Percentiles rank a stretch among this genome's conserved stretches.
These are phyloP conservation scores for Castanospermum australe DNA, from an alignment of 306 rosid species.

Conservation along the genomic window DNA sequence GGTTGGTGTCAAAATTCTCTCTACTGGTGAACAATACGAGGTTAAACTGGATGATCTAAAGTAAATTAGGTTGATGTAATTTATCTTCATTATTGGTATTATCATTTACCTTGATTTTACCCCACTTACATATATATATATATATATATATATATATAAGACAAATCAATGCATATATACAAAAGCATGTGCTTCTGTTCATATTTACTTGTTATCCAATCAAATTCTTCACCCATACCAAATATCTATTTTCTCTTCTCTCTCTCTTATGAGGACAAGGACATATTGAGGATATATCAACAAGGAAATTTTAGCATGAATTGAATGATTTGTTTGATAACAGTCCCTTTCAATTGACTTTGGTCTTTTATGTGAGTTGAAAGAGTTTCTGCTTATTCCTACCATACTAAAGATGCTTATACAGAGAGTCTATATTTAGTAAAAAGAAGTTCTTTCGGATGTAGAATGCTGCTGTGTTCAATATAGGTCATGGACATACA, in stretches of 20 bases:
- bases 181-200: conserved; percentile 8
- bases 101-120: conserved; percentile 11
- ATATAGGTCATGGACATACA: not conserved
- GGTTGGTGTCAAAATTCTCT: conserved; percentile 81
- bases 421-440: not conserved
- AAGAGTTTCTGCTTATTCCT: not conserved
- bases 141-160: not conserved
- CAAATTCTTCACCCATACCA: not conserved
- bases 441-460: conserved; percentile 1
- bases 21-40: conserved; percentile 83
- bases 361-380: too few species aligned
- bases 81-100: conserved; percentile 3
- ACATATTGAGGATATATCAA: not conserved
- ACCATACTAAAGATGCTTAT: not conserved
- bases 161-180: not conserved
- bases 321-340: conserved; percentile 12
- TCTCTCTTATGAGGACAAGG: not conserved
- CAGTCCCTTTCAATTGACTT: not conserved
- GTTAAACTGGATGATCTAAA: conserved; percentile 78
- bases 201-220: conserved; percentile 11
- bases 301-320: not conserved
- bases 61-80: conserved; percentile 34
- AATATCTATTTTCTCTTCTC: not conserved
- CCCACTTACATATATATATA: conserved; percentile 2
- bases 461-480: not conserved